Evolutionary conservation across 805 yeast genomes (phyloP), one percentile per base, ranked within the genome.

Genomic region (Yueomyces sp.): DNA sequence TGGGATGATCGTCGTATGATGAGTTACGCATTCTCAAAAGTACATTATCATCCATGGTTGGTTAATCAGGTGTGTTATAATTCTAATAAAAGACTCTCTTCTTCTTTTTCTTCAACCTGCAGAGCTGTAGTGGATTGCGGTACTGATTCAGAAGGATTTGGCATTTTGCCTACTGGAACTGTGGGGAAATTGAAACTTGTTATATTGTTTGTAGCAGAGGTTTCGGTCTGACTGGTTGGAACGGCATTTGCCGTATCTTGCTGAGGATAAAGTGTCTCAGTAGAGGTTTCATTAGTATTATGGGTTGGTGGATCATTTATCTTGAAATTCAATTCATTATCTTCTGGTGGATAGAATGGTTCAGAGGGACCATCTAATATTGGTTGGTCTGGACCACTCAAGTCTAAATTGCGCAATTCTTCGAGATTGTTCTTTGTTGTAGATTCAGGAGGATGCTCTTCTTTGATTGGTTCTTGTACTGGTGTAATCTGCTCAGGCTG

Each of bases 101-200:
- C 56, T 37, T 50, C 45, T 19, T 52, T 47, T 36, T 50, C 54
- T 37, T 51, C 49, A 6, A 38, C 32, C n/a, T 44, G 41, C 19
- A 11, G 9, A 44, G 19, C 37, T 44, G 44, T 38, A 32, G 39
- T 26, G 30, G 28, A 41, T 2, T 31, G 34, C 5, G 52, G 45
- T 31, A 47, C 41, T 5, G 32, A 19, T 3, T n/a, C 29, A 9
- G 3, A 4, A 29, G 41, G 42, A 12, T 40, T 32, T 38, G 47
- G 42, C 9, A 50, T 54, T 40, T 56, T 65, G 26, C 52, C 54
- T 9, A 57, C 47, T 2, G 72, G 72, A 3, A 68, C 71, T 28
- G 66, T 60, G 31, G 72, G 72, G 47, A 68, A 68, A 42, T 64
- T 55, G 45, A 59, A 59, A 40, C 60, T 60, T 1, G 70, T 67